Base-by-base conservation (phyloP, 2,329 filamentous ascomycete genomes). In the Pseudogymnoascus sp. region DNA sequence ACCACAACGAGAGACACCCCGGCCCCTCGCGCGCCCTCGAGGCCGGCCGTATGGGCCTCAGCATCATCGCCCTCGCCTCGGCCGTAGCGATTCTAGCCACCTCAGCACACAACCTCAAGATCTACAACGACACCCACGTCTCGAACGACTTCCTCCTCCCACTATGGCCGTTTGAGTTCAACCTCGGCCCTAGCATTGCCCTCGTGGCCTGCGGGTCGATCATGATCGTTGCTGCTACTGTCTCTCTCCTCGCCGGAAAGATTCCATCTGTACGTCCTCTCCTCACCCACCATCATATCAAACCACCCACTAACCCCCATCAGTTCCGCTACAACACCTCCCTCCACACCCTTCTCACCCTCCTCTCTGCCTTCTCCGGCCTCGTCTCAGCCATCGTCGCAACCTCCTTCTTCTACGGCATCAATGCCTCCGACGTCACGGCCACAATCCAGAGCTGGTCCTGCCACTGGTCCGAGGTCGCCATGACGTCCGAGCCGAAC, bases 391-490 rank as follows among this genome's bases (percentile, higher is more conserved):
- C 81, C 40, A 71, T 86, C 60, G 75, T 85, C 63, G 79, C 80
- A 66, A 80, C 84, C 70, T 75, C 78, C 61, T 79, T 87, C 72
- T 85, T 83, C 72, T 87, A 85, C 69, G 77, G 77, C 63, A 77
- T 83, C 72, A 82, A 85, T 67, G 72, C 78, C 17, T 86, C 84
- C 3, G 74, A 73, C 13, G 77, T 76, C 8, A 75, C 76, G 64
- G 82, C 85, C 70, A 84, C 82, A 6, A 73, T 87, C 10, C 77
- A 86, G 70, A 85, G 82, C 73, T 87, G 85, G 85, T 82, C 79
- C 42, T 87, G 85, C 72, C 82, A 83, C 66, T 87, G 85, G 84
- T 73, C 75, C 8, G 69, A 76, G 21, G 75, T 86, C n/a, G 72
- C 74, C 65, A 85, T 87, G 82, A 4, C 33, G 0, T 68, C 69